Conservation (phyloP, 140 eudicot species). For the Bidens hawaiensis region DNA sequence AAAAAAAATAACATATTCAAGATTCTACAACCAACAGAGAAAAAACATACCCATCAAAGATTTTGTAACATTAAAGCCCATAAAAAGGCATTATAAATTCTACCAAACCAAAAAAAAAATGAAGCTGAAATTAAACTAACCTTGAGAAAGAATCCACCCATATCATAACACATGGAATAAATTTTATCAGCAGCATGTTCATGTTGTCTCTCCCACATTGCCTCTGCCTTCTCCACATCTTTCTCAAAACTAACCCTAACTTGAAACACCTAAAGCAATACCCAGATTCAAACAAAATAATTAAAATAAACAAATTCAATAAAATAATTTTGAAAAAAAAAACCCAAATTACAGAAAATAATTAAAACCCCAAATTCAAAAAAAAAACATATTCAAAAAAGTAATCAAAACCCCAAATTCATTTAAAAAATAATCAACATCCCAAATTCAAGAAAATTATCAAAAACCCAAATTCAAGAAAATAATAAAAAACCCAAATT, state of each 20-base stretch:
- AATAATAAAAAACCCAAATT: not conserved
- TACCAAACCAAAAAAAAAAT: not conserved
- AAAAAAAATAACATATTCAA: not conserved
- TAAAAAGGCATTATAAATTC: not conserved
- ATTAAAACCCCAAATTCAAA: too few relatives aligned
- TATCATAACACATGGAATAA: conserved; percentile 85
- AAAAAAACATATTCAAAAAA: not conserved
- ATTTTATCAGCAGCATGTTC: conserved; percentile 90
- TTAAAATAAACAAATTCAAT: not conserved
- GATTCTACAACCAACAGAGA: conserved; percentile 1
- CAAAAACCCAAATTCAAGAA: not conserved
- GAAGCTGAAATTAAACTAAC: conserved; percentile 27
- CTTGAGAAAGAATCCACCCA: conserved; percentile 98
- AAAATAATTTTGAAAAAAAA: not conserved
- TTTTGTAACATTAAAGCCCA: not conserved
- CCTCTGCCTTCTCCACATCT: conserved; percentile 76
- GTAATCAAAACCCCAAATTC: not conserved
- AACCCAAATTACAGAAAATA: not conserved
- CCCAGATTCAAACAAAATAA: too few relatives aligned
- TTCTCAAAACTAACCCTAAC: conserved; percentile 68
- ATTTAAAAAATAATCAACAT: not conserved
- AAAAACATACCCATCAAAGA: not conserved
- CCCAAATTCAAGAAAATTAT: not conserved
- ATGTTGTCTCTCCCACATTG: conserved; percentile 96
- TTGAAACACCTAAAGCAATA: conserved; percentile 77